Percentiles rank a stretch among this genome's conserved stretches.
These are phyloP conservation scores for Aristolochia contorta DNA, from an alignment of 164 flowering plant genomes.

Conservation along the genomic window DNA sequence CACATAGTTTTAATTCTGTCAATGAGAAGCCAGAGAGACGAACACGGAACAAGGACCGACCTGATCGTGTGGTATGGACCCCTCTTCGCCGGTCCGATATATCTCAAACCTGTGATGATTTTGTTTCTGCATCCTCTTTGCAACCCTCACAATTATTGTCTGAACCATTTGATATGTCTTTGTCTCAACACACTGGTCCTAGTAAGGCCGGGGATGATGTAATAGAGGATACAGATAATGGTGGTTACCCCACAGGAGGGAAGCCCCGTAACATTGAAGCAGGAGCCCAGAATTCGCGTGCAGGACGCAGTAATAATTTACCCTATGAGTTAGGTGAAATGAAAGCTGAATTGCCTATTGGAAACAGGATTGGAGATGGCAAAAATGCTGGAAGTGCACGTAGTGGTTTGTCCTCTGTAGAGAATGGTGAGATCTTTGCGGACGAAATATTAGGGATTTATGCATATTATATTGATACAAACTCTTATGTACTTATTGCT, in stretches of 20 bases:
- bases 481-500: not conserved
- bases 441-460: not conserved
- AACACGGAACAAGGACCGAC: slow-evolving; percentile 62
- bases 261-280: slow-evolving; percentile 10
- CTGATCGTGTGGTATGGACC: slow-evolving; percentile 84
- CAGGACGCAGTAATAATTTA: slow-evolving; percentile 14
- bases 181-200: slow-evolving; percentile 8
- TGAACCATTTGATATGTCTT: slow-evolving; percentile 17
- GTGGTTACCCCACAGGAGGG: slow-evolving; percentile 7
- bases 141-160: slow-evolving; percentile 21
- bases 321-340: slow-evolving; percentile 22
- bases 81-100: slow-evolving; percentile 71
- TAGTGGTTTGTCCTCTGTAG: slow-evolving; percentile 23
- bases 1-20: slow-evolving; percentile 19
- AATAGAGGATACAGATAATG: slow-evolving; percentile 1
- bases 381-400: slow-evolving; percentile 45
- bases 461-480: not conserved
- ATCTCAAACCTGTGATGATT: slow-evolving; percentile 51
- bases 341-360: slow-evolving; percentile 24
- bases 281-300: slow-evolving; percentile 8
- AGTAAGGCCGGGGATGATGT: slow-evolving; percentile 15
- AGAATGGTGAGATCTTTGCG: slow-evolving; percentile 30
- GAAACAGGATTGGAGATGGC: slow-evolving; percentile 32
- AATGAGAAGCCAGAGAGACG: slow-evolving; percentile 59
- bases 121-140: slow-evolving; percentile 41